Evolutionary conservation across 2,329 filamentous ascomycete species (phyloP), one percentile per base, ranked within the genome.

Genomic region (Cadophora gregata): DNA sequence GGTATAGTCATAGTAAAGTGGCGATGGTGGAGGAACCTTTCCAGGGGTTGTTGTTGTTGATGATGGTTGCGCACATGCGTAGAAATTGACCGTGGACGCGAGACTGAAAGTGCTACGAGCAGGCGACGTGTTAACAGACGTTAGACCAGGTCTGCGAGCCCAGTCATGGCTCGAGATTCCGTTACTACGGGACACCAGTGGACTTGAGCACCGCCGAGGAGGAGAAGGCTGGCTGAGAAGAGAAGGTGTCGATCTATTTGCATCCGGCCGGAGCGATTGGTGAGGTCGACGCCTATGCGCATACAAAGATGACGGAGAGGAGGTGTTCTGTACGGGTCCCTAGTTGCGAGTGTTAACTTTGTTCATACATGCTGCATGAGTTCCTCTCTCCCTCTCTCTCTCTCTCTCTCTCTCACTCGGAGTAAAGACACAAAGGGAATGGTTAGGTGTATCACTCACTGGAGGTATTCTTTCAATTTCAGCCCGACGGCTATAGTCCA

Each of bases 1-100:
- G 1, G 76, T 76, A 64, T 78, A 78, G 59, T 77, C 76, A 65
- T 78, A 77, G 59, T 77, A 78, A 27, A 76, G 60, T 31, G 76
- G 76, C 38, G 75, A 75, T 24, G 70, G 59, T 19, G 70, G 63
- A 58, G 67, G 67, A n/a, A 65, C 21, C 51, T 74, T 75, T 61
- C 70, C 70, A 21, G 74, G 73, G 2, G 75, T 76, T 25, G 72
- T 74, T n/a, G 71, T 67, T 24, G 66, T 69, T 21, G 75, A 76
- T 21, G 67, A 62, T 16, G 69, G 65, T 36, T 66, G 56, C 7
- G 59, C 64, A 51, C 47, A 59, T 10, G 67, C 60, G 47, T 71
- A 72, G 4, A 70, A 64, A 69, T 76, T 76, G 19, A 67, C 61
- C 31, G 74, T 76, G n/a, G 75, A 77, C 14, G 73, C 67, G n/a